Base-by-base conservation (phyloP, 805 yeast species). In the Jamesozyma lodderae region DNA sequence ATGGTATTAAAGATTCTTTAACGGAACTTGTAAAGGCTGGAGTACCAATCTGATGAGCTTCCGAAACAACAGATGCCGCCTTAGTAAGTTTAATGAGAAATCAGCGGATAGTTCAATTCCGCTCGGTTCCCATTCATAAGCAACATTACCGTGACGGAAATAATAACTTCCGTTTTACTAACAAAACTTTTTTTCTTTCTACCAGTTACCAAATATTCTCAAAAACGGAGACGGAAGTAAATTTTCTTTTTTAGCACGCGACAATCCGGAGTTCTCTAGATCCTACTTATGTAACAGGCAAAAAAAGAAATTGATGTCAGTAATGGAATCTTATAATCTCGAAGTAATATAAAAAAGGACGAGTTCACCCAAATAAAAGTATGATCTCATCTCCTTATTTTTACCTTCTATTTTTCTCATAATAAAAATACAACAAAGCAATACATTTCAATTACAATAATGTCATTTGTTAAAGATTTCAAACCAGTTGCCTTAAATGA, bases 401-500 rank as follows among this genome's bases (percentile, higher is more conserved):
- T 17, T 30, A 9, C 11, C 17, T 16, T 5, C 19, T 30, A 6
- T 6, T 30, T 4, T 6, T 17, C 6, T 5, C 8, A 18, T 4
- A 17, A 30, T 17, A 30, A 30, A 6, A n/a, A n/a, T 3, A 11
- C 13, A 13, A 31, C 17, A 31, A 20, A 10, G 21, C n/a, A 31
- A 9, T 15, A 10, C 4, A 15, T 13, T n/a, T 9, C 7, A 19
- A 15, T 11, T n/a, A 38, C 1, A 17, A n/a, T n/a, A 29, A 46
- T 46, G 48, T 33, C 50, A 11, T 48, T 47, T 27, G 49, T 46
- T 20, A 41, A 46, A 38, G 48, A 51, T 36, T 52, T 48, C 27
- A 40, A 39, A 13, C 56, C 59, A 25, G 35, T 48, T 23, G 46
- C 59, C 7, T 46, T 62, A 32, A 53, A 44, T 24, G 59, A 57